Evolutionary conservation across 2,329 filamentous ascomycete species (phyloP), one percentile per base, ranked within the genome.

Genomic region (Arachnopeziza araneosa): DNA sequence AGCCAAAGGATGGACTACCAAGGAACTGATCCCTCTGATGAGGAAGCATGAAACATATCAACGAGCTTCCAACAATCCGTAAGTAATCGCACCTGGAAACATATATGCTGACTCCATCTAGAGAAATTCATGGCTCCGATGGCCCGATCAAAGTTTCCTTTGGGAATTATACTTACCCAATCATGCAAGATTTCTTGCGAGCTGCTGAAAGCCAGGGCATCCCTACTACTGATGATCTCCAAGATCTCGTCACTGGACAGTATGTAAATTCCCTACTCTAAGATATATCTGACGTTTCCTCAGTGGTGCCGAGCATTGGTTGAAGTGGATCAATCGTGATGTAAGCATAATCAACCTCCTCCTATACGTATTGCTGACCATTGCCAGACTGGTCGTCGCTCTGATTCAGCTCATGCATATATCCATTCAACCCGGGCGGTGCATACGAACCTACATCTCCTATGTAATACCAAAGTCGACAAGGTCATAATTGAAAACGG

Each of bases 271-370:
- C 17, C 23, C 1, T n/a, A 24, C n/a, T 3, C 5, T 26, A 4
- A 44, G 14, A 32, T 22, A 26, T 32, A 51, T 23, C 36, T 51
- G 60, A 26, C 64, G 24, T 23, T 23, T 55, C 24, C 21, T 12
- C n/a, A 70, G 68, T 58, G 89, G 89, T 63, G 89, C 88, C 52
- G 88, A 92, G 75, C 89, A 92, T 65, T 93, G 89, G 89, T 77
- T 93, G 59, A 92, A 93, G 75, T 93, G 89, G 89, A 92, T 93
- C 74, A 92, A 93, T 69, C 82, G 83, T 61, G 84, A 83, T 66
- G 78, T 78, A 67, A 69, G 77, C n/a, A 12, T 24, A 8, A 22
- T 12, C 14, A 24, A 5, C 9, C 4, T 23, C 22, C 21, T 52
- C 5, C 10, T 9, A 22, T 52, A 23, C 50, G 4, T 52, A 54